Evolutionary conservation across 2,329 filamentous ascomycete genomes (phyloP), one percentile per base, ranked within the genome.

Genomic region (Claviceps lovelessii): DNA sequence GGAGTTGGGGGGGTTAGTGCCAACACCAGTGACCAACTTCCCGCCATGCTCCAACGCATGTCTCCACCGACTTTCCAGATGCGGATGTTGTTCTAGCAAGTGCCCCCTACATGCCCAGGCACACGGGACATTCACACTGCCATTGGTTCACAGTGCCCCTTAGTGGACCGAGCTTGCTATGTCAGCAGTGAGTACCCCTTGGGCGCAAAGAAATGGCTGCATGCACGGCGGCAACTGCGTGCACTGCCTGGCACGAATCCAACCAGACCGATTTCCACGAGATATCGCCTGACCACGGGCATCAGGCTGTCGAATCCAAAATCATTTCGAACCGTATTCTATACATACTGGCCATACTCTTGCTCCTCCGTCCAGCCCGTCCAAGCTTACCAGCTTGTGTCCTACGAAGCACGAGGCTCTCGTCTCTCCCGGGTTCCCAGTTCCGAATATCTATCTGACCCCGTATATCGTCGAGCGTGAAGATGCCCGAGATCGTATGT

Each of bases 401-500:
- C n/a, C 28, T 19, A 48, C 45, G 8, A 4, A 29, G 13, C 23
- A 31, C 50, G 13, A 28, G 41, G 15, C 54, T 45, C 10, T 48
- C 28, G 17, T 13, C 28, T 46, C 41, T 6, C 23, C 13, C 29
- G 23, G 17, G 11, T 29, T 31, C 13, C 29, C 33, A 28, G 11
- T 29, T 37, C 6, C 11, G 37, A 19, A n/a, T 6, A 8, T n/a
- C 13, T 11, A n/a, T 31, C 45, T 47, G 35, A 37, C 35, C 54
- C 39, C n/a, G 41, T 42, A 19, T 47, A 33, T 31, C 31, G 39
- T 39, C 52, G 47, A 53, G 37, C 49, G 41, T 47, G 42, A 54
- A 35, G 42, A 58, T 58, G 56, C 56, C 54, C 5, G 56, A 58
- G 45, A 56, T 58, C 23, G 56, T 58, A 52, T 23, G 56, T 58